Conservation (phyloP, 2,329 filamentous ascomycete species). For the Lasiodiplodia sp. region DNA sequence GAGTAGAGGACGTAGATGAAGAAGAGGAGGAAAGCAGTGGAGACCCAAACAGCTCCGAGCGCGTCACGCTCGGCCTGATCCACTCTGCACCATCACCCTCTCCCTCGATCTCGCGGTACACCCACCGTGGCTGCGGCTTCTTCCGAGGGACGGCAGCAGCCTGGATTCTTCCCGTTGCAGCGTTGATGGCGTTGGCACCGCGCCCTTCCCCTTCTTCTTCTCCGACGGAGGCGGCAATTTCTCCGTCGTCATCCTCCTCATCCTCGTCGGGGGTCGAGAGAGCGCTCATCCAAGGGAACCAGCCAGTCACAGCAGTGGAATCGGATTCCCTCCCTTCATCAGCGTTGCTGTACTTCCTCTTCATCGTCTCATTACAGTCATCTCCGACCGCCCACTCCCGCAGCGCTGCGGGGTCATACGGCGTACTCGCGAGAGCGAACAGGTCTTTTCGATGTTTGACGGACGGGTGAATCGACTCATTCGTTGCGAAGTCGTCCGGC, state of each 20-base stretch:
- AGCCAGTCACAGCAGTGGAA: background rate
- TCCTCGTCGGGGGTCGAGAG: background rate
- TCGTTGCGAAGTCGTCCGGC: constrained; percentile 15
- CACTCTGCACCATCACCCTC: constrained; percentile 18
- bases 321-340: background rate
- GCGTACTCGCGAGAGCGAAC: constrained; percentile 8
- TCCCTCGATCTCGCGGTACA: constrained; percentile 1
- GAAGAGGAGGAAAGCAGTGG: background rate
- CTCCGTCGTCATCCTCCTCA: background rate
- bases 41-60: background rate
- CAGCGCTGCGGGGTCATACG: background rate
- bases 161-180: background rate
- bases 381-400: constrained; percentile 7
- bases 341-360: background rate
- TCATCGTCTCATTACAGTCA: background rate
- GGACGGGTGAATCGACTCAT: constrained; percentile 27
- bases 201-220: background rate
- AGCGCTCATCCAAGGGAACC: background rate
- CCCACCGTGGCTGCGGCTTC: constrained; percentile 7
- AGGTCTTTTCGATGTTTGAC: constrained; percentile 13
- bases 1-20: background rate
- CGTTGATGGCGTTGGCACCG: constrained; percentile 3
- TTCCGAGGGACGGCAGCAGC: background rate
- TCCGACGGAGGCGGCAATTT: background rate
- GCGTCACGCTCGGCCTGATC: constrained; percentile 15